Evolutionary conservation across 164 flowering plant genomes (phyloP).

Genomic region (Tinospora cordifolia): DNA sequence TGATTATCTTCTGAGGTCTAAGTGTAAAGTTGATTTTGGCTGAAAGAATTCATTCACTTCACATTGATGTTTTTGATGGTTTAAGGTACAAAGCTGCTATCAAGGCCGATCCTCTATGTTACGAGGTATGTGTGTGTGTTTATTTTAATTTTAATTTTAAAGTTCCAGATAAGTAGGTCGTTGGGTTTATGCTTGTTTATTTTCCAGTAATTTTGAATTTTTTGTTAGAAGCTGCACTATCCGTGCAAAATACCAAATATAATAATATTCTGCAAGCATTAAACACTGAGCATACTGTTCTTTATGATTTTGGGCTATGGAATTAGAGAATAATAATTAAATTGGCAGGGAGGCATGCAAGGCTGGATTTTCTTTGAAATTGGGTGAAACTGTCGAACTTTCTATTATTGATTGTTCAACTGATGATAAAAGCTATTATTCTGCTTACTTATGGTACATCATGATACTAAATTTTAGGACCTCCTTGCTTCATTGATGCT

Average conservation of each 20-base stretch:
- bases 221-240: no score
- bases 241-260: background rate
- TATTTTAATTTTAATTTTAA: background rate
- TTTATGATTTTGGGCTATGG: background rate
- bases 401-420: background rate
- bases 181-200: background rate
- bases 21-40: background rate
- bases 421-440: background rate
- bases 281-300: background rate
- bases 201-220: no score
- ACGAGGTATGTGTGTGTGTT: constrained; percentile 54
- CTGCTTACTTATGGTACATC: background rate
- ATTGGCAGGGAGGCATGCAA: background rate
- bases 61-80: constrained; percentile 9
- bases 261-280: background rate
- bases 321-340: background rate
- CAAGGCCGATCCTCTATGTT: constrained; percentile 92
- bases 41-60: background rate
- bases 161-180: background rate
- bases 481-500: background rate
- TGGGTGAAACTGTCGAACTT: background rate
- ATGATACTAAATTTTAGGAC: background rate
- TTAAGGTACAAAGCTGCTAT: constrained; percentile 94
- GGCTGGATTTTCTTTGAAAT: background rate
- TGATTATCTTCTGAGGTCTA: background rate